These are phyloP conservation scores for Coleophoma eucalyptorum DNA, from an alignment of 2,329 filamentous ascomycete genomes.

Conservation along the genomic window DNA sequence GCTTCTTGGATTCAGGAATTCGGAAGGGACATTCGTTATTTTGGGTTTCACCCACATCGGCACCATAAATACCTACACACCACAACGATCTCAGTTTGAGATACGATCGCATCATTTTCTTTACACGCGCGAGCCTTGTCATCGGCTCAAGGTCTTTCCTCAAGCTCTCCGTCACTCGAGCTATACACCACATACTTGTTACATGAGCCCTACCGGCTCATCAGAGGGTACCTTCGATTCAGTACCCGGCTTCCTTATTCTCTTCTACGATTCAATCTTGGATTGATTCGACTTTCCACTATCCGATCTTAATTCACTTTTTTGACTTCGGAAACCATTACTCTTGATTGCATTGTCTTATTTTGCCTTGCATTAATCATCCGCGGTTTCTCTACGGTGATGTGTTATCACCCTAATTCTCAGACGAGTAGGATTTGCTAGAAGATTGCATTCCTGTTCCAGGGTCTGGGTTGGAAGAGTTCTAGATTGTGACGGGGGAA, in stretches of 20 bases:
- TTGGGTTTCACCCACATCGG: not conserved
- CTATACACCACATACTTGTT: not conserved
- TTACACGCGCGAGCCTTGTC: not conserved
- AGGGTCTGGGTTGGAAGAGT: too few relatives aligned
- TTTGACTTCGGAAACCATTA: not conserved
- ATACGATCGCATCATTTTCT: not conserved
- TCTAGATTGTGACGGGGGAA: not conserved
- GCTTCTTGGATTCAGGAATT: slow-evolving; percentile 27
- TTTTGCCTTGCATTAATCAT: not conserved
- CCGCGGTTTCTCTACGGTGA: not conserved
- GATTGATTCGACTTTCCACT: slow-evolving; percentile 1
- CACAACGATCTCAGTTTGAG: not conserved
- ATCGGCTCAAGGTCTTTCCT: slow-evolving; percentile 1
- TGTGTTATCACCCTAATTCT: not conserved
- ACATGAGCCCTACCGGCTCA: not conserved
- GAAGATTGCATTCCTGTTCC: too few relatives aligned
- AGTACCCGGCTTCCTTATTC: not conserved
- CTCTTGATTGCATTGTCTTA: not conserved
- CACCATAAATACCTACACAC: not conserved
- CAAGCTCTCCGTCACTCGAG: not conserved
- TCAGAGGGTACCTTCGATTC: not conserved
- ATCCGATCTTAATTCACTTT: not conserved
- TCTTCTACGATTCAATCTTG: not conserved
- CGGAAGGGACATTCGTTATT: slow-evolving; percentile 21
- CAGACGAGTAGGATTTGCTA: too few relatives aligned